Conservation (phyloP, 495 filamentous ascomycete genomes). For the Xylaria longipes region DNA sequence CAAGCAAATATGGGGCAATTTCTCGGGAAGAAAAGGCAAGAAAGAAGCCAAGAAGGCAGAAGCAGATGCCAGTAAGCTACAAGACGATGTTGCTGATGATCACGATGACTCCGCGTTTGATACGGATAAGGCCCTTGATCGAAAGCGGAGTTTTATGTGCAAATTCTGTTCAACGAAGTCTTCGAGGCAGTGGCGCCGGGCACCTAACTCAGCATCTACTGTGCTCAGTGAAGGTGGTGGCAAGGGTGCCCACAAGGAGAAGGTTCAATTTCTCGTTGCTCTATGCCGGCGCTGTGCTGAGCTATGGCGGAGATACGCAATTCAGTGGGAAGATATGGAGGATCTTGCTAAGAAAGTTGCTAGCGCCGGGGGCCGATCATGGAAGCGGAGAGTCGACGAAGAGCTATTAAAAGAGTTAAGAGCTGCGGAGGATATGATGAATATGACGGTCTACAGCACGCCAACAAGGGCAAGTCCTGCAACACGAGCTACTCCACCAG, state of each 20-base stretch:
- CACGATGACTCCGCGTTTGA: slow-evolving; percentile 97
- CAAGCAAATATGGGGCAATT: slow-evolving; percentile 86
- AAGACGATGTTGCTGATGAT: slow-evolving; percentile 92
- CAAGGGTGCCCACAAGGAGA: slow-evolving; percentile 71
- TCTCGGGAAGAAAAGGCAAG: slow-evolving; percentile 83
- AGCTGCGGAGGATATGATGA: slow-evolving; percentile 57
- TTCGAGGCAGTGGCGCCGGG: slow-evolving; percentile 91
- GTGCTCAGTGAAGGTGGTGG: slow-evolving; percentile 70
- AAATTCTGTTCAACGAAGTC: slow-evolving; percentile 85
- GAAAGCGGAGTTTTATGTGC: slow-evolving; percentile 87
- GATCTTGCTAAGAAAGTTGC: slow-evolving; percentile 90
- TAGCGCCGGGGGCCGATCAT: slow-evolving; percentile 79
- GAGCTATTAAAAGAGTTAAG: slow-evolving; percentile 83
- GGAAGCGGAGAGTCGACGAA: slow-evolving; percentile 88
- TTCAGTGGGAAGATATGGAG: slow-evolving; percentile 95
- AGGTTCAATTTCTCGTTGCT: slow-evolving; percentile 78
- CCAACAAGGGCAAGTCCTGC: slow-evolving; percentile 53
- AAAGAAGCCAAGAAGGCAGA: slow-evolving; percentile 77
- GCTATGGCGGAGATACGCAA: slow-evolving; percentile 92
- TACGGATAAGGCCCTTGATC: slow-evolving; percentile 77
- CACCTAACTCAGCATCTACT: slow-evolving; percentile 78
- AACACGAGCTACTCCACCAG: slow-evolving; percentile 29
- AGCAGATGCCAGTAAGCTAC: slow-evolving; percentile 70
- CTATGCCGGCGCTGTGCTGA: slow-evolving; percentile 89
- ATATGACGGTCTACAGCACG: slow-evolving; percentile 48